Evolutionary conservation across 2,329 filamentous ascomycete genomes (phyloP), one percentile per base, ranked within the genome.

Genomic region (Fusarium illudens): DNA sequence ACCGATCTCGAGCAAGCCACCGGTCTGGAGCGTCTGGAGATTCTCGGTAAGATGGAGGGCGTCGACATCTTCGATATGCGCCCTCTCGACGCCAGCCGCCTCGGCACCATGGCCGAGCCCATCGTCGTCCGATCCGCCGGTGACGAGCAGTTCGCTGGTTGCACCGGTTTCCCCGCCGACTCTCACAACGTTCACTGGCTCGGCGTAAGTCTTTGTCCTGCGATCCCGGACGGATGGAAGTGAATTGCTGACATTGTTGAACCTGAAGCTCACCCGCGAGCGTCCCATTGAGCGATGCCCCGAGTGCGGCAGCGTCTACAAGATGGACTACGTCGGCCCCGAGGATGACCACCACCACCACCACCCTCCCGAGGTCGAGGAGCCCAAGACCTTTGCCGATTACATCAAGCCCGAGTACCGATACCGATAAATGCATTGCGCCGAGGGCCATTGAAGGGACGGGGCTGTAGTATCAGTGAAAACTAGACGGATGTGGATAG

Each of bases 11-110:
- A 98, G 82, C 96, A 99, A 83, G 84, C 96, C 64, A 98, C 96
- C 75, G 96, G 96, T 92, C 87, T 98, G 64, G 96, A 99, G 87
- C 94, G 96, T 89, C 89, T 99, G 75, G 96, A 99, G 84, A 96
- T 99, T 78, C 87, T 99, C 80, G 96, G 96, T 84, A 99, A 99
- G 90, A 97, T 98, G 92, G 93, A 98, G 87, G 94, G 96, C 73
- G 86, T 97, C 76, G 96, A 99, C 79, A 86, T 98, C 80, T 99
- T 99, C 85, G 94, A 99, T 84, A 97, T 98, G 96, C 91, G 89
- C 82, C 96, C 96, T 69, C 89, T 99, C 75, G 96, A 98, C 81
- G 87, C 95, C 70, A 96, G 92, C 81, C 90, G 96, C 79, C 88
- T 88, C 82, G 95, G 95, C 92, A 98, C 96, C 64, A 81, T 97